Percentiles rank a stretch among this genome's conserved stretches.
phyloP scores from a whole-genome alignment of 208 protist species.

The Acanthamoeba sp. region DNA sequence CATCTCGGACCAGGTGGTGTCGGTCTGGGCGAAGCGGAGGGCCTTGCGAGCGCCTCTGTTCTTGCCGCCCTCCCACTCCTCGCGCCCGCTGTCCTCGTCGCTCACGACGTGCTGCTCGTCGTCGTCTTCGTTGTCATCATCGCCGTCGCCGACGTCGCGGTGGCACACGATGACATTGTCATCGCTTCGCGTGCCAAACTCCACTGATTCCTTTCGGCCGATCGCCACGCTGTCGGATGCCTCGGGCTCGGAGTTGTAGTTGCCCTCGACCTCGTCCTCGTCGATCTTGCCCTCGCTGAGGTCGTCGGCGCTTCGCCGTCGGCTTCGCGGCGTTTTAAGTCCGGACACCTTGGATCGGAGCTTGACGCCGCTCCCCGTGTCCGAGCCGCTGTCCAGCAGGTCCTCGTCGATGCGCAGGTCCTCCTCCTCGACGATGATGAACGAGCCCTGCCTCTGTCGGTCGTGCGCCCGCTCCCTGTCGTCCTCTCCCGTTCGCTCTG shows the following conservation, averaged over 20 bases:
- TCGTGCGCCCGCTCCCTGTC: neutral
- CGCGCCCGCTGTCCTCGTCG: slow-evolving; percentile 12
- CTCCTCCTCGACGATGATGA: slow-evolving; percentile 32
- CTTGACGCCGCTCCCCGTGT: slow-evolving; percentile 9
- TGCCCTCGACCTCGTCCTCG: neutral
- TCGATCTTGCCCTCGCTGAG: neutral
- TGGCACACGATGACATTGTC: neutral
- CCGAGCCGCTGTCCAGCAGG: slow-evolving; percentile 12
- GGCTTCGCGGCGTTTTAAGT: neutral
- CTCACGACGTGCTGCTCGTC: neutral
- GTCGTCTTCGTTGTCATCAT: neutral
- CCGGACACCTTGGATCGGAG: neutral
- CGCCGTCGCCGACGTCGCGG: neutral
- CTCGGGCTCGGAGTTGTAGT: neutral
- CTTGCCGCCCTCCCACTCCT: slow-evolving; percentile 32
- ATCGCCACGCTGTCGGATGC: neutral
- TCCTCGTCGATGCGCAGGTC: slow-evolving; percentile 38
- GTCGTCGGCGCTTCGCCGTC: neutral
- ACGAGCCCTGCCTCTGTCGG: neutral
- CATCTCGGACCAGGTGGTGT: neutral
- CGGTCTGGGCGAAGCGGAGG: neutral
- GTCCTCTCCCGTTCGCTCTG: neutral
- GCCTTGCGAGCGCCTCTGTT: neutral
- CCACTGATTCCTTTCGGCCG: neutral
- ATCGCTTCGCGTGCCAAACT: neutral